Evolutionary conservation across 2,329 filamentous ascomycete species (phyloP), one percentile per base, ranked within the genome.

Genomic region (Aspergillus quadricinctus): DNA sequence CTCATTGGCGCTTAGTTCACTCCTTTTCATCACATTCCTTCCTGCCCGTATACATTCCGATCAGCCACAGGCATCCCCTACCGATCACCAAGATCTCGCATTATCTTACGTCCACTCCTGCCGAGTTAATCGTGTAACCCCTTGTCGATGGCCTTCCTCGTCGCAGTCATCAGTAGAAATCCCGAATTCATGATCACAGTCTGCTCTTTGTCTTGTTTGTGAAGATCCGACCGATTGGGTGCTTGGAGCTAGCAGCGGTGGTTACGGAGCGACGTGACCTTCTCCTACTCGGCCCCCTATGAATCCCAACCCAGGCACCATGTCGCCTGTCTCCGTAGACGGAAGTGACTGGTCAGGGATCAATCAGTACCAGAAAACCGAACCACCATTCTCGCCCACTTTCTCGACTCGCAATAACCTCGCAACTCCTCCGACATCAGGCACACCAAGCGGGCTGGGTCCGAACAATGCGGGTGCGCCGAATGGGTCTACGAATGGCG

Each of bases 311-410:
- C 86, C 88, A 83, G 87, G 85, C 77, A 87, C 88, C 71, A 81
- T 92, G 73, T 92, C 90, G 71, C 90, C 90, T 70, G 83, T 91
- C 73, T 94, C 90, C 77, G 78, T 89, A 81, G 87, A 80, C 71
- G 90, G 88, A 73, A 92, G 86, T 80, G 90, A 94, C 73, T 94
- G 88, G 87, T 89, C 88, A 50, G 83, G 81, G 57, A 81, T 87
- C 66, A 83, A 83, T 61, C 86, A 86, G 69, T 89, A 90, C 73
- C 82, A 85, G 61, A 75, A 72, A 59, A 64, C 71, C 40, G 72
- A 76, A 43, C 63, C 71, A 45, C 67, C 73, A 31, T 72, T 75
- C 50, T 77, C 78, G 54, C 70, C 76, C 70, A 69, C 82, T 72
- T 72, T 80, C 72, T 75, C 83, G 79, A 69, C 66, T 56, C 73